A percentile compares a stretch with the other conserved stretches of the same genome.
These are phyloP conservation scores for Leccinellum albellum DNA, from an alignment of 768 basidiomycete species.

Conservation along the genomic window DNA sequence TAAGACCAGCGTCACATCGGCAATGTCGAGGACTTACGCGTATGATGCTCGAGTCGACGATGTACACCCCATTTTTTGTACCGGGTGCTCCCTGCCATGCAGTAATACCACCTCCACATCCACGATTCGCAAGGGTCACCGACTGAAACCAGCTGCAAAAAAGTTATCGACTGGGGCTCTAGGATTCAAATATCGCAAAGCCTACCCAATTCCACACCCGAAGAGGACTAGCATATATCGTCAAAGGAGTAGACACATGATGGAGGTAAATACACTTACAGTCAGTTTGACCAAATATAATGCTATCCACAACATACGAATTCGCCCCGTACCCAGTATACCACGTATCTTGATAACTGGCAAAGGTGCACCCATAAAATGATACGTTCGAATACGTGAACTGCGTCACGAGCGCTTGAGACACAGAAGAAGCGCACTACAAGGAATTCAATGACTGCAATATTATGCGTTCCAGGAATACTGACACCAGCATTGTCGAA, in stretches of 20 bases:
- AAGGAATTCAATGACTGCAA: not conserved
- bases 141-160: constrained; percentile 55
- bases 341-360: constrained; percentile 38
- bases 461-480: not conserved
- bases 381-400: constrained; percentile 63
- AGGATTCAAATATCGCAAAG: too few relatives aligned
- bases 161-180: not conserved
- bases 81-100: constrained; percentile 56
- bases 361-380: constrained; percentile 59
- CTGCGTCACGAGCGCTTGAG: constrained; percentile 59
- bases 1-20: constrained; percentile 7
- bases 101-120: constrained; percentile 57
- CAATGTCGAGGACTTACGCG: not conserved
- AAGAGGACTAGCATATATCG: not conserved
- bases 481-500: constrained; percentile 62
- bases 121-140: constrained; percentile 53
- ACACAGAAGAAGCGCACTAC: constrained; percentile 40
- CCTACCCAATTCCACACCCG: not conserved
- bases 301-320: constrained; percentile 59
- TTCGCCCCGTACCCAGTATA: constrained; percentile 58
- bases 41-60: not conserved
- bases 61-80: constrained; percentile 36
- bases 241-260: not conserved
- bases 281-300: constrained; percentile 65
- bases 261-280: constrained; percentile 36